phyloP scores from a whole-genome alignment of 2,329 filamentous ascomycete genomes.

The Raffaelea albimanens region DNA sequence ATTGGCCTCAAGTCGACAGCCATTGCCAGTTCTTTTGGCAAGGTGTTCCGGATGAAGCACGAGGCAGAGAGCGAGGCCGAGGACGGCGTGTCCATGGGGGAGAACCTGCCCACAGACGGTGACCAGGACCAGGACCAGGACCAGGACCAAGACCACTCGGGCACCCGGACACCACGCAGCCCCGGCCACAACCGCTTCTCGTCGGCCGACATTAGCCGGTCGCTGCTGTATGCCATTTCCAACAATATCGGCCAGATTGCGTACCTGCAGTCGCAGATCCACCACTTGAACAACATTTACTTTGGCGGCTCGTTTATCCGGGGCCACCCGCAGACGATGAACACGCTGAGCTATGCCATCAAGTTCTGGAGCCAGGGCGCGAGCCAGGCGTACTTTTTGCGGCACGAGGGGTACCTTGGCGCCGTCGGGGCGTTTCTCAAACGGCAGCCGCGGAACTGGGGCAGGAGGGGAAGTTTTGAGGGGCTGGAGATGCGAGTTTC shows the following conservation, averaged over 20 bases:
- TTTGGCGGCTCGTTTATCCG: conserved; percentile 96
- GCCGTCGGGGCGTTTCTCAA: conserved; percentile 91
- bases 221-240: conserved; percentile 86
- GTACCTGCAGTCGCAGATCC: conserved; percentile 93
- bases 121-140: conserved; percentile 39
- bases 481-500: conserved; percentile 16
- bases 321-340: conserved; percentile 94
- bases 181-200: conserved; percentile 48
- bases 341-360: conserved; percentile 92
- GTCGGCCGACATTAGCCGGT: conserved; percentile 78
- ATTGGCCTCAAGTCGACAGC: conserved; percentile 93
- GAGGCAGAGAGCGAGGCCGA: conserved; percentile 72
- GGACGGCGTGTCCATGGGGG: conserved; percentile 64
- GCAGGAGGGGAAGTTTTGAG: conserved; percentile 69
- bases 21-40: conserved; percentile 93
- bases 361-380: conserved; percentile 89
- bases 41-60: conserved; percentile 88
- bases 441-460: conserved; percentile 85
- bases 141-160: neutral
- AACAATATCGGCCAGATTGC: conserved; percentile 99
- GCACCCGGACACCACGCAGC: conserved; percentile 14
- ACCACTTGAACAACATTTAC: conserved; percentile 85
- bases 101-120: conserved; percentile 81
- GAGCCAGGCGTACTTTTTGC: conserved; percentile 91
- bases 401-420: conserved; percentile 92